These are phyloP conservation scores for Panaeolus cyanescens DNA, from an alignment of 768 basidiomycete genomes.

Conservation along the genomic window DNA sequence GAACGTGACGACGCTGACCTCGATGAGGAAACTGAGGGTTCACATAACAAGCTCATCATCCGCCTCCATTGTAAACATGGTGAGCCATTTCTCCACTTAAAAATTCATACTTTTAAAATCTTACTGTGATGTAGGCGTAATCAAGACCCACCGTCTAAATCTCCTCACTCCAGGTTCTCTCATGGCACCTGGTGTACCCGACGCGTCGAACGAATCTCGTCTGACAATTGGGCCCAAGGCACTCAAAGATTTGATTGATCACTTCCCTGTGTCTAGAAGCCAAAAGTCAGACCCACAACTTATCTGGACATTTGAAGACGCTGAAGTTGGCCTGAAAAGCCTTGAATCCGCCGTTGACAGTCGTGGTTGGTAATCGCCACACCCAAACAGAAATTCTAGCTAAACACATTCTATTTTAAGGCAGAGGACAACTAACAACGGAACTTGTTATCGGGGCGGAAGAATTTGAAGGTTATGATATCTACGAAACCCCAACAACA, in stretches of 20 bases:
- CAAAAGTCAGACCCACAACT: constrained; percentile 75
- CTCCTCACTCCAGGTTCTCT: constrained; percentile 59
- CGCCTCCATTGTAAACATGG: constrained; percentile 85
- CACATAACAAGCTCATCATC: constrained; percentile 73
- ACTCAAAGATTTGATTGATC: constrained; percentile 78
- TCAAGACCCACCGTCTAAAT: constrained; percentile 79
- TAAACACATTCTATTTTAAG: constrained; percentile 21
- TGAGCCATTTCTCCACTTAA: constrained; percentile 27
- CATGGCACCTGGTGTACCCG: constrained; percentile 67
- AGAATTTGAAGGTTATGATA: constrained; percentile 80
- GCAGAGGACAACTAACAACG: constrained; percentile 68
- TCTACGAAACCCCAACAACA: constrained; percentile 61
- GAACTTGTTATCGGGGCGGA: constrained; percentile 76
- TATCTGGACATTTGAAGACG: constrained; percentile 75
- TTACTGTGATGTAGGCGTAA: constrained; percentile 52
- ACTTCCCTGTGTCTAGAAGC: constrained; percentile 69
- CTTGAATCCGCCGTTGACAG: constrained; percentile 65
- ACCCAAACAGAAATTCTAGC: neutral
- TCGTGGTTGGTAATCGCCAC: constrained; percentile 46
- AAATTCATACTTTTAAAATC: neutral
- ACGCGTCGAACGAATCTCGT: constrained; percentile 58
- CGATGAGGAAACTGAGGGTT: constrained; percentile 53
- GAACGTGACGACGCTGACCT: constrained; percentile 32
- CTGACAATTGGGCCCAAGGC: constrained; percentile 73
- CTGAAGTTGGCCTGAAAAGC: constrained; percentile 70